Percentiles rank a stretch among this genome's conserved stretches.
Evolutionary conservation across 1,284 basidiomycete species (phyloP).

Genomic region (Apiotrichum sp.): DNA sequence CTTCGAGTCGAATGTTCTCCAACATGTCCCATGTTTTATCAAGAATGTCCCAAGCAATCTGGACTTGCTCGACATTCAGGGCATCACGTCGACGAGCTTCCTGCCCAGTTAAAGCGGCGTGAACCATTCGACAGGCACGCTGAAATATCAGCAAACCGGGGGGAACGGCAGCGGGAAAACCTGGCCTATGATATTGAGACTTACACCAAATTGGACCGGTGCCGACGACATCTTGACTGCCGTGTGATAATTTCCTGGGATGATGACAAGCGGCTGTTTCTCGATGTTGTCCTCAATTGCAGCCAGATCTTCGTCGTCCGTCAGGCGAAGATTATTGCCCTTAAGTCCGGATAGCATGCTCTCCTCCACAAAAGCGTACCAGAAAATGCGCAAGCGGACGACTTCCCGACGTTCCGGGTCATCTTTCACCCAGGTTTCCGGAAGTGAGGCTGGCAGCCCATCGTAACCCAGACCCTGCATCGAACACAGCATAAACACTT

Average conservation of each 20-base stretch:
- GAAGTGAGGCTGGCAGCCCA: conserved; percentile 51
- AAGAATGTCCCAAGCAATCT: conserved; percentile 70
- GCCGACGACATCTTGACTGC: conserved; percentile 52
- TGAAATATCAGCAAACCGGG: conserved; percentile 14
- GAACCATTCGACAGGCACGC: conserved; percentile 65
- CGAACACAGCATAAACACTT: conserved; percentile 66
- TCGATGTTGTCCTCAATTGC: conserved; percentile 4
- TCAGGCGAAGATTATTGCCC: conserved; percentile 62
- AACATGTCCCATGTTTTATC: conserved; percentile 75
- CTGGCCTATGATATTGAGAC: conserved; percentile 1
- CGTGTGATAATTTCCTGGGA: conserved; percentile 31
- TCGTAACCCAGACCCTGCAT: conserved; percentile 52
- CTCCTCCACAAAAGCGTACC: conserved; percentile 75
- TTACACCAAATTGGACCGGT: conserved; percentile 59
- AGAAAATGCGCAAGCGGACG: conserved; percentile 69
- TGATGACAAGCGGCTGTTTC: conserved; percentile 4
- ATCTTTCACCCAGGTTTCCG: conserved; percentile 42
- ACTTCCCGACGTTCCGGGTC: conserved; percentile 36
- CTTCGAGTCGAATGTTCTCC: conserved; percentile 54
- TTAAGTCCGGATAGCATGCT: conserved; percentile 66
- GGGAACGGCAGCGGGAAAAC: too few relatives aligned
- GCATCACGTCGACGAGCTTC: conserved; percentile 58
- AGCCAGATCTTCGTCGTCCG: conserved; percentile 50
- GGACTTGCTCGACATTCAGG: conserved; percentile 59
- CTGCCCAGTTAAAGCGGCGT: conserved; percentile 65